Evolutionary conservation across 352 stramenopile genomes (phyloP), one percentile per base, ranked within the genome.

Genomic region (Phytopythium montanum): DNA sequence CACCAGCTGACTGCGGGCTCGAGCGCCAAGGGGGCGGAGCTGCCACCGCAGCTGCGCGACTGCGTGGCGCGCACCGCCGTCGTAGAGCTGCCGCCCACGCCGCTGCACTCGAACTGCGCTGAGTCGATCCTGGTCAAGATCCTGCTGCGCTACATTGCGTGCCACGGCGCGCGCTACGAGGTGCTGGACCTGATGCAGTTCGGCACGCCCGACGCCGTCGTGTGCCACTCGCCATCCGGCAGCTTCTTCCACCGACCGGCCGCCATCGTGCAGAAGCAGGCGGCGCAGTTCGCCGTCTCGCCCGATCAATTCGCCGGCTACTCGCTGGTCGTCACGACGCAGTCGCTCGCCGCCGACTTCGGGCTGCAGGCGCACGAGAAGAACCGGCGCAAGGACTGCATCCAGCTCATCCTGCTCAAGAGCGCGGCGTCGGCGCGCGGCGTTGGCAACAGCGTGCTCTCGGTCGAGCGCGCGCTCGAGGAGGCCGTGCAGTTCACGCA

Each of bases 101-200:
- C 78, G 42, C 51, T 88, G 54, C 79, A 90, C 56, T 89, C 84
- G 19, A 87, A 88, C 55, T 89, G 73, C 54, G 75, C 72, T 31
- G 76, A 89, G 59, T 77, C 79, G 9, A 90, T 91, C 54, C 69
- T 88, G 9, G 71, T 88, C 54, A 85, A 90, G 55, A 88, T 92
- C 61, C 58, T 96, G 49, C 59, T 96, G 29, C 79, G 87, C 1
- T 96, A 94, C 56, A 89, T 96, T 59, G 87, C 79, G n/a, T 93
- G 81, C 38, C 87, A 96, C 36, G 75, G 75, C 3, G 79, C 75
- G 26, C 81, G 87, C 9, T 96, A 96, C 56, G 83, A 93, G 26
- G 78, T 96, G 33, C 66, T 87, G 5, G 87, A 96, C 44, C 51
- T 96, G 34, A 80, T 91, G 70, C 82, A 94, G 56, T 94, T 90